These are phyloP conservation scores for Candida boidinii DNA, from an alignment of 805 yeast genomes.

Conservation along the genomic window DNA sequence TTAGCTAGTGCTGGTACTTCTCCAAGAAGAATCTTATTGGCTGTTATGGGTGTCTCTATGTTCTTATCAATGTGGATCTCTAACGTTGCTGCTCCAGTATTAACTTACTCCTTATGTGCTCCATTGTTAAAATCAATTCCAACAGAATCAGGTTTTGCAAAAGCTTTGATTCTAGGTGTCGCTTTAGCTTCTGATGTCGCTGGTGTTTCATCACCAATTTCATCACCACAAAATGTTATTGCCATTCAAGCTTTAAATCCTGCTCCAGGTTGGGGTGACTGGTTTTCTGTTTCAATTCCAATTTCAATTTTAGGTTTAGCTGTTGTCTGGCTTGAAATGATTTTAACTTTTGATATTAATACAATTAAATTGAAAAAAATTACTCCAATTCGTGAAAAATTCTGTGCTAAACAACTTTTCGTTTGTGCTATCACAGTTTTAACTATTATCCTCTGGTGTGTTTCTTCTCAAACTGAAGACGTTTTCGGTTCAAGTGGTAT, in stretches of 20 bases:
- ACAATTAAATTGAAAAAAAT: constrained; percentile 36
- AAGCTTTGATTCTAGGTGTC: constrained; percentile 25
- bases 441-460: constrained; percentile 42
- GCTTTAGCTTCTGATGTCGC: constrained; percentile 45
- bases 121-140: constrained; percentile 36
- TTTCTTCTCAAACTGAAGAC: constrained; percentile 30
- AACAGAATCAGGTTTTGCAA: constrained; percentile 24
- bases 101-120: constrained; percentile 41
- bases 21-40: constrained; percentile 37
- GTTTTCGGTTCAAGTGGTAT: constrained; percentile 42
- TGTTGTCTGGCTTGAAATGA: constrained; percentile 38
- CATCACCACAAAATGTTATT: constrained; percentile 47
- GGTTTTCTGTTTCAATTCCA: constrained; percentile 46
- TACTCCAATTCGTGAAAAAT: constrained; percentile 36
- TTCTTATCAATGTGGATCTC: constrained; percentile 53
- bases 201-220: constrained; percentile 49
- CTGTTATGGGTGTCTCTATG: constrained; percentile 42
- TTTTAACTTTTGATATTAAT: constrained; percentile 45
- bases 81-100: constrained; percentile 48
- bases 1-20: constrained; percentile 42
- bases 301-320: constrained; percentile 32
- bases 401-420: constrained; percentile 36
- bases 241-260: constrained; percentile 46
- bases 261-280: constrained; percentile 47
- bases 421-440: constrained; percentile 30